A percentile compares a stretch with the other conserved stretches of the same genome.
phyloP scores from a whole-genome alignment of 2,329 filamentous ascomycete genomes.

The Pseudogymnoascus sp. region DNA sequence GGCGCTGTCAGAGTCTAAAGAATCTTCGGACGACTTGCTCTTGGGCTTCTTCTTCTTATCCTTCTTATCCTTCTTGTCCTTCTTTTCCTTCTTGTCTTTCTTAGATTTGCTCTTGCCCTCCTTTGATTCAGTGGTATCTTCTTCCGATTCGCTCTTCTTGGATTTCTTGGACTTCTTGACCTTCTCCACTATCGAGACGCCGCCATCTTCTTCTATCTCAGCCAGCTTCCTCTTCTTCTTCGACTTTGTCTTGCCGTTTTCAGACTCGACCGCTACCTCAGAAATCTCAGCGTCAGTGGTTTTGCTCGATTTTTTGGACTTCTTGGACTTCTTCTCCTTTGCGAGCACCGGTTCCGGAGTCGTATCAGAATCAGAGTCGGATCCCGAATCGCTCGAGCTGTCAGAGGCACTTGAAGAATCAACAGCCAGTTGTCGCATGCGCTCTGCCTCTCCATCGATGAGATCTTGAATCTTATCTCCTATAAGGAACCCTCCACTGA shows the following conservation, averaged over 20 bases:
- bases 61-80: slow-evolving; percentile 24
- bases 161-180: slow-evolving; percentile 31
- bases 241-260: slow-evolving; percentile 19
- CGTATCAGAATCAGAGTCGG: slow-evolving; percentile 10
- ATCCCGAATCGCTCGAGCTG: slow-evolving; percentile 14
- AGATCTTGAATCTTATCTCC: slow-evolving; percentile 47
- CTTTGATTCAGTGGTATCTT: slow-evolving; percentile 25
- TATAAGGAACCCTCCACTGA: slow-evolving; percentile 68
- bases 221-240: slow-evolving; percentile 40
- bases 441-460: slow-evolving; percentile 30
- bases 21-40: slow-evolving; percentile 24
- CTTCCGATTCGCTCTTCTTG: neutral
- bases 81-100: slow-evolving; percentile 22
- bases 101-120: slow-evolving; percentile 35
- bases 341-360: slow-evolving; percentile 12
- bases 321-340: slow-evolving; percentile 18
- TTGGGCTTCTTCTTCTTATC: slow-evolving; percentile 34
- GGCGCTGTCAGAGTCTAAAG: slow-evolving; percentile 18
- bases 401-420: slow-evolving; percentile 13
- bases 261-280: slow-evolving; percentile 11
- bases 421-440: slow-evolving; percentile 21
- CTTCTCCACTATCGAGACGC: slow-evolving; percentile 17
- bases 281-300: slow-evolving; percentile 24
- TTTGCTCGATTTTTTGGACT: slow-evolving; percentile 20
- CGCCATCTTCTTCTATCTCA: slow-evolving; percentile 29